Evolutionary conservation across 805 yeast species (phyloP), one percentile per base, ranked within the genome.

Genomic region (Clavispora phyllophila): DNA sequence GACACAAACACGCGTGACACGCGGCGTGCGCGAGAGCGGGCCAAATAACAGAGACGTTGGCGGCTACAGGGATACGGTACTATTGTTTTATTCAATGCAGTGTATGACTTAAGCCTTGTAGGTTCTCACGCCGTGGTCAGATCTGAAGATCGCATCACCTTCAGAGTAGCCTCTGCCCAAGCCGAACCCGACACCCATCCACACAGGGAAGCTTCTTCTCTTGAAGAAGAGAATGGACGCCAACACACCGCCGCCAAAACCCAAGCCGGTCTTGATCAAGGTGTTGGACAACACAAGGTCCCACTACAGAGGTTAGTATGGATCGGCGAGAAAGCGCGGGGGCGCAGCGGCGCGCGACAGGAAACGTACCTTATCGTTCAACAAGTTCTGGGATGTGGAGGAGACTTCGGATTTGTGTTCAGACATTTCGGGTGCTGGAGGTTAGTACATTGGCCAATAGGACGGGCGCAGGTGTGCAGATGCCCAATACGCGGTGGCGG

Each of bases 101-200:
- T 35, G 37, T 15, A 23, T 15, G 27, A 14, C 37, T 35, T 66
- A 85, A 46, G 87, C 87, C 60, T 80, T 81, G 45, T 82, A 79
- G 40, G 81, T 71, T 75, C 95, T 82, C 49, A 83, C 63, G 43
- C 95, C 95, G 49, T 84, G 87, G 54, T 58, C 62, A 12, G 87
- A 78, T 71, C 97, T 84, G 78, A 93, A 91, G 44, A 90, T 85
- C 47, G 97, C 95, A 61, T 93, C 98, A 48, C 98, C 99, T 72
- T 93, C 99, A 47, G 98, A 82, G 68, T 89, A 93, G 42, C 96
- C 96, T 73, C 96, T 84, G 52, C 99, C 99, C 49, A 90, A 77
- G 53, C 99, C 99, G 58, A 93, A 91, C 29, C 99, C 99, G 51
- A 89, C 70, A 52, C 99, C 99, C 48, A 91, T 68, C 96, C 97